Evolutionary conservation across 2,329 filamentous ascomycete species (phyloP).

Genomic region (Exophiala mesophila): DNA sequence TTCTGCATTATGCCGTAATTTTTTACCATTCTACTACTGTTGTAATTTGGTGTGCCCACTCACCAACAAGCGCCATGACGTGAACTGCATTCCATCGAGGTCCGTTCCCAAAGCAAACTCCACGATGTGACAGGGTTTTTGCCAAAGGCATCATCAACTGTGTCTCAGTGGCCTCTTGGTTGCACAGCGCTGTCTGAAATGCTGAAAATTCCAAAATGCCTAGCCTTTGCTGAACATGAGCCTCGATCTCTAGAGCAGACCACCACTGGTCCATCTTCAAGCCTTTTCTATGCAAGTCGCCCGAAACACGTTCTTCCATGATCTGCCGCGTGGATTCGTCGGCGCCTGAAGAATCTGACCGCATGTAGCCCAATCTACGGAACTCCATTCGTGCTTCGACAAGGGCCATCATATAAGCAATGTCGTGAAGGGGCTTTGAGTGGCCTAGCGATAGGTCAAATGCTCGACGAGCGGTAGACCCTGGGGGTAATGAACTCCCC

Average conservation of each 20-base stretch:
- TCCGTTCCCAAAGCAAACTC: constrained; percentile 5
- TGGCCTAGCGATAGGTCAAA: constrained; percentile 4
- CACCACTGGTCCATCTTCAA: constrained; percentile 5
- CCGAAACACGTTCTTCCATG: background rate
- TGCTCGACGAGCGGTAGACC: background rate
- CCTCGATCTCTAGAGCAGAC: constrained; percentile 4
- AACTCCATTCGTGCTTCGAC: constrained; percentile 7
- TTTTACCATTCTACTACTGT: no score
- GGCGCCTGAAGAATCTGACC: background rate
- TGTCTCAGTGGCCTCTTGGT: background rate
- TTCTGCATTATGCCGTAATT: no score
- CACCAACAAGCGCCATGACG: background rate
- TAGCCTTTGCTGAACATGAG: background rate
- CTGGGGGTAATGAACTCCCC: background rate
- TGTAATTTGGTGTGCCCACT: background rate
- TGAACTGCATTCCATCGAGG: constrained; percentile 2
- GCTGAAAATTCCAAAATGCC: constrained; percentile 1
- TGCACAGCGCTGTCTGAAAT: constrained; percentile 2
- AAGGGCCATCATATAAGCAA: constrained; percentile 1
- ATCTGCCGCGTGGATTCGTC: background rate
- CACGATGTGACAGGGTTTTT: background rate
- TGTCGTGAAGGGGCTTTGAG: constrained; percentile 4
- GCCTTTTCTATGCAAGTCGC: background rate
- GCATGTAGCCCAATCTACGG: constrained; percentile 5
- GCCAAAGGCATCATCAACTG: constrained; percentile 3